These are phyloP conservation scores for Verbascum thapsus DNA, from an alignment of 257 asterid species.

Conservation along the genomic window DNA sequence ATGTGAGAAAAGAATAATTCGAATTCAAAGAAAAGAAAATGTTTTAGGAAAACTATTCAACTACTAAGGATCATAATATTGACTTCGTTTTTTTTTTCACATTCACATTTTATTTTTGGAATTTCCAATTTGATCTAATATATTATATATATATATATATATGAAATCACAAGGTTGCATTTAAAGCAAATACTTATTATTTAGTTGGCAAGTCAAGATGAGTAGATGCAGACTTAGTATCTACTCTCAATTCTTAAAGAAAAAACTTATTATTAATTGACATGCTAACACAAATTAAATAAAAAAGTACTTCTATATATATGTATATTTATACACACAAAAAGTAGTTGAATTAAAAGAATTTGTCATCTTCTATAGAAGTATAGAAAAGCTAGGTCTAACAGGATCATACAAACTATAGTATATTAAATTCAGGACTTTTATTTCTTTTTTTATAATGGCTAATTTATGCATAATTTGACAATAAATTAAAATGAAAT, in stretches of 20 bases:
- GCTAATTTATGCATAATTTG: too few relatives aligned
- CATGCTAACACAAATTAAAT: neutral
- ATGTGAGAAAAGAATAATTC: too few relatives aligned
- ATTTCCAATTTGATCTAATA: slow-evolving; percentile 15
- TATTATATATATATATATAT: neutral
- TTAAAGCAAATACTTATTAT: slow-evolving; percentile 28
- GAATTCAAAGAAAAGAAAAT: too few relatives aligned
- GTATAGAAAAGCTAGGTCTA: neutral
- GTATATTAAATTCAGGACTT: neutral
- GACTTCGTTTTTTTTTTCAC: neutral
- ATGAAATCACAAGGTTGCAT: neutral
- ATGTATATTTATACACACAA: too few relatives aligned
- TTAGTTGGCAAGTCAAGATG: slow-evolving; percentile 32
- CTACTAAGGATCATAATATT: neutral
- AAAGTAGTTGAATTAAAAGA: neutral
- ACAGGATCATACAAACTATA: neutral
- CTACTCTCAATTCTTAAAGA: neutral
- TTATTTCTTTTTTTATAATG: neutral
- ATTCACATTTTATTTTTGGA: neutral
- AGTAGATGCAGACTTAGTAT: slow-evolving; percentile 32
- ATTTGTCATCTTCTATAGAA: slow-evolving; percentile 23
- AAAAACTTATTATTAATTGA: neutral
- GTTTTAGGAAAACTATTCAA: too few relatives aligned
- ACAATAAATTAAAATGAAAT: too few relatives aligned
- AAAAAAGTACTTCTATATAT: neutral